Evolutionary conservation across 495 filamentous ascomycete species (phyloP).

Genomic region (Hypoxylon fragiforme): DNA sequence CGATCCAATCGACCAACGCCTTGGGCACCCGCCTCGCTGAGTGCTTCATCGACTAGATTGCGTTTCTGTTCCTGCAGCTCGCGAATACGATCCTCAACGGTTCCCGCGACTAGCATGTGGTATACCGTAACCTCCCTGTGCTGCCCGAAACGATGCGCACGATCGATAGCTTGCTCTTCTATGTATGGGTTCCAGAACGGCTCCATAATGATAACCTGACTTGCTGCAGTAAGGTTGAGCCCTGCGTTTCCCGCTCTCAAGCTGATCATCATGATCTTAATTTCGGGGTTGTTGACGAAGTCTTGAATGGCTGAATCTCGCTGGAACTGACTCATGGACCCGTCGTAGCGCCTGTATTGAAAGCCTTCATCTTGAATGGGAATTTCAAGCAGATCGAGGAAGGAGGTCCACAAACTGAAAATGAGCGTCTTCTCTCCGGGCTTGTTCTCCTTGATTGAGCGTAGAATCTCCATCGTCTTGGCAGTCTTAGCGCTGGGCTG

Average conservation of each 20-base stretch:
- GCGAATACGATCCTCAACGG: constrained; percentile 90
- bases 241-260: constrained; percentile 91
- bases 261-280: constrained; percentile 82
- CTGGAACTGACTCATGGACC: constrained; percentile 70
- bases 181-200: constrained; percentile 98
- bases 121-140: constrained; percentile 74
- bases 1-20: constrained; percentile 64
- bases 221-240: constrained; percentile 84
- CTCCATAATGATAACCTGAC: constrained; percentile 87
- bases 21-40: constrained; percentile 76
- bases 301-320: constrained; percentile 72
- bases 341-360: constrained; percentile 80
- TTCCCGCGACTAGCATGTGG: constrained; percentile 72
- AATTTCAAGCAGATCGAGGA: constrained; percentile 92
- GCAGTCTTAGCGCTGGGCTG: constrained; percentile 72
- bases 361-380: constrained; percentile 68
- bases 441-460: constrained; percentile 30
- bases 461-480: constrained; percentile 70
- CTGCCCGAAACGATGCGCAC: constrained; percentile 91
- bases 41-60: constrained; percentile 73
- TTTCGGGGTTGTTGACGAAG: constrained; percentile 67
- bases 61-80: constrained; percentile 84
- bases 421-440: constrained; percentile 80
- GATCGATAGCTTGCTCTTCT: constrained; percentile 93
- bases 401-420: constrained; percentile 89